Percentiles rank a stretch among this genome's conserved stretches.
Evolutionary conservation across 2,329 filamentous ascomycete species (phyloP).

Genomic region (Neonectria coccinea): DNA sequence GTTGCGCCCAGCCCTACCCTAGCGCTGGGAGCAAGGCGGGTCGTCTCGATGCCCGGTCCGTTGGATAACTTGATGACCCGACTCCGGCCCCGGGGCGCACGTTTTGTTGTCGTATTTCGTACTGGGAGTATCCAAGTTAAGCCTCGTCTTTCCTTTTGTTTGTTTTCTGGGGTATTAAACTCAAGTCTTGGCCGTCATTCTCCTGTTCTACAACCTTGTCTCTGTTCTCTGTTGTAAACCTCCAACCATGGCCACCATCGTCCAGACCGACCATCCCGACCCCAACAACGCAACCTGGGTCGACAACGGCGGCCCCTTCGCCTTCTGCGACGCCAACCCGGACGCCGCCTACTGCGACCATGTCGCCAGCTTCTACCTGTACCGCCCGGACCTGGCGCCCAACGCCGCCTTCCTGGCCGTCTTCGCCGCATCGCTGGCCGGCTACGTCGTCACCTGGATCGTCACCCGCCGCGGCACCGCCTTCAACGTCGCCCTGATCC

Average conservation of each 20-base stretch:
- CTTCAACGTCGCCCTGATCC: slow-evolving; percentile 65
- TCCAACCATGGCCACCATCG: slow-evolving; percentile 14
- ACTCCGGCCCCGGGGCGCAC: slow-evolving; percentile 6
- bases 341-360: slow-evolving; percentile 44
- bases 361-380: slow-evolving; percentile 60
- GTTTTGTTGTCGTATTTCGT: background rate
- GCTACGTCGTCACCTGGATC: slow-evolving; percentile 55
- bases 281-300: slow-evolving; percentile 40
- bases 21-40: background rate
- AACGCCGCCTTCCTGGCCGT: slow-evolving; percentile 64
- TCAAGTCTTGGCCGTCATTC: background rate
- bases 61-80: slow-evolving; percentile 5
- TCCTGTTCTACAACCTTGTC: background rate
- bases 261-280: slow-evolving; percentile 28
- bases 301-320: slow-evolving; percentile 28
- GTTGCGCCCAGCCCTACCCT: slow-evolving; percentile 1
- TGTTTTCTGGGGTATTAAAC: background rate
- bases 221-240: background rate
- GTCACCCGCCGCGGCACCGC: slow-evolving; percentile 60
- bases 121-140: background rate
- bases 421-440: slow-evolving; percentile 59
- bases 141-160: background rate
- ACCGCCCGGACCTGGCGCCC: slow-evolving; percentile 61
- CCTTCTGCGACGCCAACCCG: slow-evolving; percentile 48
- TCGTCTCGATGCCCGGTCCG: background rate